Base-by-base conservation (phyloP, 495 filamentous ascomycete species). In the Acidomyces sp. region DNA sequence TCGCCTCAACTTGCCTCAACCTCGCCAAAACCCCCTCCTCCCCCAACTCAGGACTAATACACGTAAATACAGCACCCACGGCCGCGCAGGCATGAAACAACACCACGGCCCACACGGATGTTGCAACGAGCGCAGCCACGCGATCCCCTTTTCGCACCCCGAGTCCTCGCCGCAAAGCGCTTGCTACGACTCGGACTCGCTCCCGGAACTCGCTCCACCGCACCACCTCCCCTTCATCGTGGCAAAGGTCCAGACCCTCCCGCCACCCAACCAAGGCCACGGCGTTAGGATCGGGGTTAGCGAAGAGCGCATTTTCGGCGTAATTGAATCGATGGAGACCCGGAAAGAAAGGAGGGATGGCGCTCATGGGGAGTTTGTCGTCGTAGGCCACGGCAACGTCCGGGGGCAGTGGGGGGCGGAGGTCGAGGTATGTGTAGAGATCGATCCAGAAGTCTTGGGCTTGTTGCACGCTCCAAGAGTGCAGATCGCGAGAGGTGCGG, bases 41-140 rank as follows among this genome's bases (percentile, higher is more conserved):
- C 16, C 51, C 51, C 12, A 54, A 37, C 61, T 90, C 83, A 1
- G 82, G 86, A 20, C 74, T 79, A 37, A 71, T 76, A 34, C 71
- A 77, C 23, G 72, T 79, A 53, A 85, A 85, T 19, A 90, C 57
- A 6, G 68, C 82, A 0, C 83, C 82, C 6, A 87, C 50, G 52
- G 72, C 71, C 5, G 66, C 65, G 1, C 73, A 67, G 1, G 78
- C 82, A 37, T 82, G 58, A 47, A 77, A 77, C 10, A 85, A 66
- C 2, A 71, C 55, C 27, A 83, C 51, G 1, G 81, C 82, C 55
- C 85, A 78, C 27, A 85, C 64, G n/a, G 71, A 74, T 41, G 85
- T 87, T 19, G 73, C 69, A 7, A 72, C 78, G 7, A 85, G 76
- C 12, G 80, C 63, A 4, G 80, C 79, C 15, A 87, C 64, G 5